These are phyloP conservation scores for Quillaja saponaria DNA, from an alignment of 306 rosid species.

Conservation along the genomic window DNA sequence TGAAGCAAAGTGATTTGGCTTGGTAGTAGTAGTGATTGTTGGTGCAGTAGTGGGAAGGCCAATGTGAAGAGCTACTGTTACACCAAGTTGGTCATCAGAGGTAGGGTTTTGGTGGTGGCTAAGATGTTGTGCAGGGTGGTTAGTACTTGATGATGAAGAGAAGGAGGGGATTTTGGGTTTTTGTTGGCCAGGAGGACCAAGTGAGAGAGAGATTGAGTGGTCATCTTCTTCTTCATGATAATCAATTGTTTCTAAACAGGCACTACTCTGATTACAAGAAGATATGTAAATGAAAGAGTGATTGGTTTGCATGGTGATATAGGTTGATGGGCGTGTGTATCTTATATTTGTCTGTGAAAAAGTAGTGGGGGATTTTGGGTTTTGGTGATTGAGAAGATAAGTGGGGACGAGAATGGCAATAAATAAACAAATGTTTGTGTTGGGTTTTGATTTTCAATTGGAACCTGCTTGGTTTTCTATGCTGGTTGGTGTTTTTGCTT, in stretches of 20 bases:
- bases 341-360: constrained; percentile 9
- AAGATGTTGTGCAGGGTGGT: constrained; percentile 19
- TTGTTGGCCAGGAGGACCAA: constrained; percentile 72
- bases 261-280: constrained; percentile 26
- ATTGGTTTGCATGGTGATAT: constrained; percentile 57
- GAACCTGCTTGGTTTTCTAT: background rate
- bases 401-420: constrained; percentile 43
- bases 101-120: constrained; percentile 37
- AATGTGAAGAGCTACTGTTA: constrained; percentile 80
- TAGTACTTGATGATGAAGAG: background rate
- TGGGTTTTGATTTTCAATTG: background rate
- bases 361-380: constrained; percentile 30
- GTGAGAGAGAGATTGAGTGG: constrained; percentile 75
- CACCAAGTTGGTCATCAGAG: constrained; percentile 38
- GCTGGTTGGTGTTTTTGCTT: background rate
- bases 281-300: constrained; percentile 42
- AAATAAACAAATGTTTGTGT: constrained; percentile 36
- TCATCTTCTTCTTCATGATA: constrained; percentile 44
- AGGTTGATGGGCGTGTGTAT: constrained; percentile 23
- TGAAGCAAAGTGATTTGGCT: constrained; percentile 29
- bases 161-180: constrained; percentile 24
- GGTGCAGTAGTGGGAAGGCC: constrained; percentile 52
- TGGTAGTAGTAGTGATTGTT: constrained; percentile 10
- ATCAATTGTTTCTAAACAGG: constrained; percentile 26
- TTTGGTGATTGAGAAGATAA: constrained; percentile 31